These are phyloP conservation scores for Chlorella sp. DNA, from an alignment of 139 green algal genomes.

Conservation along the genomic window DNA sequence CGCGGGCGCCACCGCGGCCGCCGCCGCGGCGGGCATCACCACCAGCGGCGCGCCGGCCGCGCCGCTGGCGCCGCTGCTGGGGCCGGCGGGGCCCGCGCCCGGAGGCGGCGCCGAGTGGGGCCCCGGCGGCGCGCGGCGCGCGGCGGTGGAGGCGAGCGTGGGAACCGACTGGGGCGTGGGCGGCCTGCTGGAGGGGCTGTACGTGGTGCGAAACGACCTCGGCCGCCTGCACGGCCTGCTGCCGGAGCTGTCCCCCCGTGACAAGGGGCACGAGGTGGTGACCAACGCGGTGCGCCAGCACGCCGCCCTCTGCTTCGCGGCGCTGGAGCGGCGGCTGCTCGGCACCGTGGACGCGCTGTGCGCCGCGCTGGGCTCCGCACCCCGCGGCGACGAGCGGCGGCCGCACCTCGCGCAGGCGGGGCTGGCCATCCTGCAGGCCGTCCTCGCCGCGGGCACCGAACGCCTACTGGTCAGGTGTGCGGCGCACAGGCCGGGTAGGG, in stretches of 20 bases:
- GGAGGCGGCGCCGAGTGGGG: not conserved
- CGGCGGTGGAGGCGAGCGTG: not conserved
- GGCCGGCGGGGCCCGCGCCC: not conserved
- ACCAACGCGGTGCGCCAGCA: constrained; percentile 60
- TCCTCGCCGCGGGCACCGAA: constrained; percentile 16
- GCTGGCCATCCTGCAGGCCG: constrained; percentile 50
- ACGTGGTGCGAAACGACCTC: constrained; percentile 63
- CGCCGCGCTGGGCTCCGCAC: not conserved
- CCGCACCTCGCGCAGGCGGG: constrained; percentile 51
- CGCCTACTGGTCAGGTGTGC: constrained; percentile 29
- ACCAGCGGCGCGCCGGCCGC: not conserved
- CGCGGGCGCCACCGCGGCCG: constrained; percentile 40
- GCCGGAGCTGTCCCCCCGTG: constrained; percentile 64
- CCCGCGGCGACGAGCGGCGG: constrained; percentile 2
- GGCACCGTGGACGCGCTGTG: constrained; percentile 9
- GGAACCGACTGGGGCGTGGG: constrained; percentile 65
- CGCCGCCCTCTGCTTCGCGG: constrained; percentile 59
- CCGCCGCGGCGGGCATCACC: constrained; percentile 35
- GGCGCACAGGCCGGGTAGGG: too few relatives aligned
- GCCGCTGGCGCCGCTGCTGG: constrained; percentile 7
- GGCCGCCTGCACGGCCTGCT: constrained; percentile 60
- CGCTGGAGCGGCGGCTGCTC: constrained; percentile 42
- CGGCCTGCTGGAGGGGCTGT: constrained; percentile 53
- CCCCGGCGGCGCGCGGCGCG: not conserved
- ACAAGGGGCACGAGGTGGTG: constrained; percentile 59